Conservation (phyloP, 371 early-diverging fungal genomes). For the Rhizomucor pusillus region DNA sequence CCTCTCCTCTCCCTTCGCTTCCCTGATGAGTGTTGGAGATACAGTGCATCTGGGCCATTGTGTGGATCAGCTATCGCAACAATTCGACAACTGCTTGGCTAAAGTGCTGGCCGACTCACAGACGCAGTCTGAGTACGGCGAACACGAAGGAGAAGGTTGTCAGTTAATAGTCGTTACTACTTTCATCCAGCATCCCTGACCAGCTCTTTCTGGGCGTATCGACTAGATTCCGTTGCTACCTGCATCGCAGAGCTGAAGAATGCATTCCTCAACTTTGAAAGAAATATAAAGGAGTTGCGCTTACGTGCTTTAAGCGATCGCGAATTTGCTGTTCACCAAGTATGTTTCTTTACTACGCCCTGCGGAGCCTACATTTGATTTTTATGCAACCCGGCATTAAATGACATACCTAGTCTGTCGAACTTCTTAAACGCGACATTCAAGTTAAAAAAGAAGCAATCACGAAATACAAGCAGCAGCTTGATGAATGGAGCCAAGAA, state of each 20-base stretch:
- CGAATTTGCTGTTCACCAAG: slow-evolving; percentile 26
- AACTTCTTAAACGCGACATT: slow-evolving; percentile 18
- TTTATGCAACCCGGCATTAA: background rate
- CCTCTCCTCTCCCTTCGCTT: too few relatives aligned
- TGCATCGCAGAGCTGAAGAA: slow-evolving; percentile 15
- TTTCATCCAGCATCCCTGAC: background rate
- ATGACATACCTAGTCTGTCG: slow-evolving; percentile 13
- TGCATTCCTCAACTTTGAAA: slow-evolving; percentile 27
- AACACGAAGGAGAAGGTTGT: background rate
- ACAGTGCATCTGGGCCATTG: too few relatives aligned
- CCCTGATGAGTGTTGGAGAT: too few relatives aligned
- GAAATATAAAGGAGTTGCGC: slow-evolving; percentile 24
- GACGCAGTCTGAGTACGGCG: slow-evolving; percentile 8
- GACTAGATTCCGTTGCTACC: slow-evolving; percentile 6
- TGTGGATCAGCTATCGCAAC: slow-evolving; percentile 13
- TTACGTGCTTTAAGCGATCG: slow-evolving; percentile 23
- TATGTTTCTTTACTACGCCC: too few relatives aligned
- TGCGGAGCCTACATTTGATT: background rate
- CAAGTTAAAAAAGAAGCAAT: slow-evolving; percentile 17
- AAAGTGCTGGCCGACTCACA: slow-evolving; percentile 25
- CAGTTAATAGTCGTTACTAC: too few relatives aligned
- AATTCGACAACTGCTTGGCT: slow-evolving; percentile 34
- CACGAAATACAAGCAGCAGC: slow-evolving; percentile 8
- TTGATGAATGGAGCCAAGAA: slow-evolving; percentile 17
- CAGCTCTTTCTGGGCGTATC: background rate